Evolutionary conservation across 2,329 filamentous ascomycete species (phyloP).

Genomic region (Arachnomyces sp.): DNA sequence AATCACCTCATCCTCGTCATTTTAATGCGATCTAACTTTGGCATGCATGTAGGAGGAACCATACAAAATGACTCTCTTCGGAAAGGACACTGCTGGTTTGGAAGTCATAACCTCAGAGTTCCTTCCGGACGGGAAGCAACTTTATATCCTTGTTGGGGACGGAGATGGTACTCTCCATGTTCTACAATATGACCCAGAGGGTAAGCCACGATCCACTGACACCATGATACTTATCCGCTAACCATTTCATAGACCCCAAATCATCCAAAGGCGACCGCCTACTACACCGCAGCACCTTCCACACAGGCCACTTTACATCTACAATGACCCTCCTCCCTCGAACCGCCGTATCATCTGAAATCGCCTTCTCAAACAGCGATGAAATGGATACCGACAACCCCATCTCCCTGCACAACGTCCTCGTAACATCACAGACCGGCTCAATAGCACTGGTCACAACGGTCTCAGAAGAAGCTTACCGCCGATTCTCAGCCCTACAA

Average conservation of each 20-base stretch:
- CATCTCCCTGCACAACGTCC: constrained; percentile 44
- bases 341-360: constrained; percentile 42
- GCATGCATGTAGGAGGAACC: constrained; percentile 63
- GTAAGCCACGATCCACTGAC: constrained; percentile 44
- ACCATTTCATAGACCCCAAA: constrained; percentile 62
- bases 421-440: constrained; percentile 68
- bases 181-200: constrained; percentile 88
- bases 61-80: constrained; percentile 88
- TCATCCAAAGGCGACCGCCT: constrained; percentile 82
- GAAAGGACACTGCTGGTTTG: constrained; percentile 70
- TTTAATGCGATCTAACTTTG: not conserved
- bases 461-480: constrained; percentile 70
- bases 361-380: constrained; percentile 25
- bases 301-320: constrained; percentile 70
- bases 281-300: constrained; percentile 79
- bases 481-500: constrained; percentile 71
- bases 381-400: constrained; percentile 30
- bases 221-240: not conserved
- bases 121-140: constrained; percentile 70
- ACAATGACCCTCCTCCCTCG: constrained; percentile 68
- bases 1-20: not conserved
- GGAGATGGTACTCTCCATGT: constrained; percentile 80
- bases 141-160: constrained; percentile 77
- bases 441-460: constrained; percentile 68
- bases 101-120: constrained; percentile 80